Conservation (phyloP, 148 eudicot species). For the Cornus florida region DNA sequence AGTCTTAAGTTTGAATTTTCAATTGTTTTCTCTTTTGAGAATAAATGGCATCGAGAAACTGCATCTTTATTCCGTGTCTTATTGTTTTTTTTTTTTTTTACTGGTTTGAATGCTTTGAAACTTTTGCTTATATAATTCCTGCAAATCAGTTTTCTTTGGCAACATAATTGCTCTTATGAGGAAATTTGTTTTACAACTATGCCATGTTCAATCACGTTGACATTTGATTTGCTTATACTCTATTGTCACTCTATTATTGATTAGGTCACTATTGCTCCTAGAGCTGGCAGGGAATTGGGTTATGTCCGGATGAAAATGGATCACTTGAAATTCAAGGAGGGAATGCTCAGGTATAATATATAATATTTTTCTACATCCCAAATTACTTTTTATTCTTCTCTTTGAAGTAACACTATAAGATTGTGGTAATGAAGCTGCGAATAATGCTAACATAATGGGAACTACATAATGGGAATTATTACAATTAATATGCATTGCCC, state of each 20-base stretch:
- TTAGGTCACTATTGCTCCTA: conserved; percentile 84
- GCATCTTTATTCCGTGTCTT: background rate
- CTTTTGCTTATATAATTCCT: background rate
- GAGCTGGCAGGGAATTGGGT: conserved; percentile 90
- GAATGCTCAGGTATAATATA: conserved; percentile 62
- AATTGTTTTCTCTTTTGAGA: background rate
- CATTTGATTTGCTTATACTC: conserved; percentile 8
- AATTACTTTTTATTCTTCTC: background rate
- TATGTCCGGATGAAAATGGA: conserved; percentile 77
- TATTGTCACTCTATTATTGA: conserved; percentile 15
- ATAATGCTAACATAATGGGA: background rate
- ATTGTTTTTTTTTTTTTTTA: background rate
- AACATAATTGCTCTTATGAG: background rate
- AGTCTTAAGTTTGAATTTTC: background rate
- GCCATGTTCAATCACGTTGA: background rate
- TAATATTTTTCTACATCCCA: background rate
- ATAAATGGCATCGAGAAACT: background rate
- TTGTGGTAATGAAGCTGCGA: background rate
- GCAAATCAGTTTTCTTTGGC: background rate
- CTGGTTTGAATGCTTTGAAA: background rate
- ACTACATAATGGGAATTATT: background rate
- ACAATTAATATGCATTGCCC: background rate
- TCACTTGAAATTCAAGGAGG: conserved; percentile 56
- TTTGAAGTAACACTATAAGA: background rate
- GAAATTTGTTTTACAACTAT: background rate